Percentiles rank a stretch among this genome's conserved stretches.
Evolutionary conservation across 352 stramenopile genomes (phyloP).

Genomic region (Phytopythium litorale): DNA sequence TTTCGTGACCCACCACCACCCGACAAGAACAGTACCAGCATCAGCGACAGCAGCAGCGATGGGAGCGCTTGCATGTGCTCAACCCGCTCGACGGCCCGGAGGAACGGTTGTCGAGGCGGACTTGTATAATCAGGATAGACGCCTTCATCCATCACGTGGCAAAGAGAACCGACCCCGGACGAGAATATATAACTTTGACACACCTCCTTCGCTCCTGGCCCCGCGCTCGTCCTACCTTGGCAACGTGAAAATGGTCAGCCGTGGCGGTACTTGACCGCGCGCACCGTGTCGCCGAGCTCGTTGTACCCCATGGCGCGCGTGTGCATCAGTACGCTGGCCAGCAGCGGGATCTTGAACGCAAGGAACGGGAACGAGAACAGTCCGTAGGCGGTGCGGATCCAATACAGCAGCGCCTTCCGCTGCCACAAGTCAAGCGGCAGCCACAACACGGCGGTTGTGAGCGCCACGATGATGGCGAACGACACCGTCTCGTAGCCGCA

Average conservation of each 20-base stretch:
- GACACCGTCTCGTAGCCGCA: slow-evolving; percentile 83
- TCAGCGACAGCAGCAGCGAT: background rate
- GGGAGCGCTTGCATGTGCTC: background rate
- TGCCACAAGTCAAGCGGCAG: slow-evolving; percentile 75
- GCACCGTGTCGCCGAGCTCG: slow-evolving; percentile 65
- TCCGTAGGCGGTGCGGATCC: slow-evolving; percentile 82
- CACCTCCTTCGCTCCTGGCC: background rate
- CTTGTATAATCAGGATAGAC: slow-evolving; percentile 8
- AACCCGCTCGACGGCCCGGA: background rate
- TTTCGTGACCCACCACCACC: background rate
- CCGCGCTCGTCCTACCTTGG: slow-evolving; percentile 9
- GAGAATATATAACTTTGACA: slow-evolving; percentile 9
- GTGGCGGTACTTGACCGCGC: slow-evolving; percentile 34
- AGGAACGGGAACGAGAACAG: slow-evolving; percentile 87
- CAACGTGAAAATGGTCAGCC: slow-evolving; percentile 7
- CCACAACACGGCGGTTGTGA: slow-evolving; percentile 58
- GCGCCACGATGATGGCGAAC: slow-evolving; percentile 66
- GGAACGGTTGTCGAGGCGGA: background rate
- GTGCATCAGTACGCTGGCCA: slow-evolving; percentile 82
- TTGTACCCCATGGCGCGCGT: slow-evolving; percentile 87
- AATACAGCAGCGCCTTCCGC: slow-evolving; percentile 81
- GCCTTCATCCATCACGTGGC: background rate
- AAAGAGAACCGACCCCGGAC: slow-evolving; percentile 1
- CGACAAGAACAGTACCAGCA: background rate
- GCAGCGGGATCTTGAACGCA: slow-evolving; percentile 83